Conservation (phyloP, 352 stramenopile genomes). For the Thalassiosira exigua region DNA sequence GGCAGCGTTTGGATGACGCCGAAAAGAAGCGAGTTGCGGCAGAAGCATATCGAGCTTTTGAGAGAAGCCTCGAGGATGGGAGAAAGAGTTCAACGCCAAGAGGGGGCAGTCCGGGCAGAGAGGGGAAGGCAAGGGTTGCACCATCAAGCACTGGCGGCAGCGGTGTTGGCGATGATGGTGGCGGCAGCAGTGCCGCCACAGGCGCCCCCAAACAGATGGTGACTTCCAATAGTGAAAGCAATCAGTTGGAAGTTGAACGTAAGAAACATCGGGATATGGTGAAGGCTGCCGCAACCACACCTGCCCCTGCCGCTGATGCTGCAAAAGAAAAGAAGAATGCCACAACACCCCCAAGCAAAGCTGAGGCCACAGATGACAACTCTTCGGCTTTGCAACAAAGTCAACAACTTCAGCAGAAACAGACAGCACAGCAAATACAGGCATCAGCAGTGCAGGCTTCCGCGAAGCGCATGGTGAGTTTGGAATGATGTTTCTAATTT, state of each 20-base stretch:
- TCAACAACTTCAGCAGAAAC: constrained; percentile 5
- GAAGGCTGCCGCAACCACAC: neutral
- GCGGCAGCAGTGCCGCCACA: neutral
- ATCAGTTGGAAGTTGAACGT: constrained; percentile 21
- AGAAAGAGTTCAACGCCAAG: constrained; percentile 31
- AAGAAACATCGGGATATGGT: constrained; percentile 53
- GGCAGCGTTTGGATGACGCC: constrained; percentile 42
- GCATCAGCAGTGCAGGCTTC: constrained; percentile 32
- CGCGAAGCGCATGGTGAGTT: constrained; percentile 43
- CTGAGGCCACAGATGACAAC: neutral
- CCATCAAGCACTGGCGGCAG: constrained; percentile 11
- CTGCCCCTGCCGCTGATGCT: no score
- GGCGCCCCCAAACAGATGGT: neutral
- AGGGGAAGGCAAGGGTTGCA: neutral
- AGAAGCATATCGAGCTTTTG: constrained; percentile 59
- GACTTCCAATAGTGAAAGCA: neutral
- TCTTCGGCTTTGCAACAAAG: neutral
- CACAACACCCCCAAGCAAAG: neutral
- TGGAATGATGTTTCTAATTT: no score
- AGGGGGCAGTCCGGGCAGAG: neutral
- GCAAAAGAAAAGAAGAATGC: no score
- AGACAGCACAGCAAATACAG: constrained; percentile 33
- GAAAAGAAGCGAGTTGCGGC: constrained; percentile 61
- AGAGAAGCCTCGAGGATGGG: constrained; percentile 54
- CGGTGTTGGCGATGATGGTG: constrained; percentile 6